A percentile compares a stretch with the other conserved stretches of the same genome.
Evolutionary conservation across 106 monocot genomes (phyloP).

Genomic region (Acorus gramineus): DNA sequence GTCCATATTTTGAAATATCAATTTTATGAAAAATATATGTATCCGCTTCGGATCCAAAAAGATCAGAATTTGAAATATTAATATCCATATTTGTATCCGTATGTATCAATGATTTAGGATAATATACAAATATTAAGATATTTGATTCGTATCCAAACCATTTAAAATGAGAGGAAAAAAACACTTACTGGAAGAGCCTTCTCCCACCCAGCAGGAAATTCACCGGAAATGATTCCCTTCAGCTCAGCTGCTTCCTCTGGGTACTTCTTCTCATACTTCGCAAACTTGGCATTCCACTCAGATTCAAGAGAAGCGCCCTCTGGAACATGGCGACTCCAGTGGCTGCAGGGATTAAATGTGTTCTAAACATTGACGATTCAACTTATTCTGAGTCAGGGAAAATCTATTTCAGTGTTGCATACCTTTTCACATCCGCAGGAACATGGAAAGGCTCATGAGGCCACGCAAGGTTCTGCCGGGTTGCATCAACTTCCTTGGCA

Average conservation of each 20-base stretch:
- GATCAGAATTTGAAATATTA: too few species aligned
- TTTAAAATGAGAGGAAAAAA: neutral
- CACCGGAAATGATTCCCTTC: slow-evolving; percentile 54
- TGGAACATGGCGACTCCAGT: slow-evolving; percentile 67
- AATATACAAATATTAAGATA: too few species aligned
- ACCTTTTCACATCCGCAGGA: slow-evolving; percentile 93
- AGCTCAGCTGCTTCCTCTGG: slow-evolving; percentile 49
- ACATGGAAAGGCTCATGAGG: slow-evolving; percentile 58
- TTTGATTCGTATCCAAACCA: too few species aligned
- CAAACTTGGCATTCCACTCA: slow-evolving; percentile 69
- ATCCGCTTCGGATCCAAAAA: too few species aligned
- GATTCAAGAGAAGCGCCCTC: slow-evolving; percentile 64
- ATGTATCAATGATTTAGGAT: too few species aligned
- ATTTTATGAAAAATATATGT: too few species aligned
- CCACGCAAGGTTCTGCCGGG: slow-evolving; percentile 78
- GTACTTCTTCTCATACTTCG: slow-evolving; percentile 73
- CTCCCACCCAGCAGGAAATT: slow-evolving; percentile 58
- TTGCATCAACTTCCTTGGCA: slow-evolving; percentile 92
- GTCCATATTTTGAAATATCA: too few species aligned
- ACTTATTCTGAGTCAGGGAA: too few species aligned
- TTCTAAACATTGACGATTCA: too few species aligned
- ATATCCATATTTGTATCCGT: too few species aligned
- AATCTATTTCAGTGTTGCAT: neutral
- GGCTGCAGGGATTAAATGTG: slow-evolving; percentile 19
- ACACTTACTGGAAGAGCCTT: slow-evolving; percentile 58